Conservation (phyloP, 208 protist species). For the Trichomonas tenax region DNA sequence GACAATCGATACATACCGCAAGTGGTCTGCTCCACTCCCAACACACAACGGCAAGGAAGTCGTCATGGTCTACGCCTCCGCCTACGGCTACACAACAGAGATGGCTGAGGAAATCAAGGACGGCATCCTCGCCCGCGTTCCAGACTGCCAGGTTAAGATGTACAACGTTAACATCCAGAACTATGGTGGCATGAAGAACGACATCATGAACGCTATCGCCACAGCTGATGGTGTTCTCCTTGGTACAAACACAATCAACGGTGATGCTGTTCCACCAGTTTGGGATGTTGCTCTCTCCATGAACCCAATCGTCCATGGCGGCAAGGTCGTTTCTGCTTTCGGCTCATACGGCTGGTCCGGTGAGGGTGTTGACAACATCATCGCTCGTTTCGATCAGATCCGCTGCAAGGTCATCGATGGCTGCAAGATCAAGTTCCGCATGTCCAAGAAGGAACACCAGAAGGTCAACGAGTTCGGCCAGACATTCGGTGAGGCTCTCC, state of each 20-base stretch:
- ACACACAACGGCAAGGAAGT: not conserved
- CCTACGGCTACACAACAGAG: not conserved
- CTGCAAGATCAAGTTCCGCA: not conserved
- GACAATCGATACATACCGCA: not conserved
- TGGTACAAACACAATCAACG: conserved; percentile 9
- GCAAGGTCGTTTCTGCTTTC: not conserved
- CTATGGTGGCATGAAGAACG: not conserved
- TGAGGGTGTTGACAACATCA: conserved; percentile 17
- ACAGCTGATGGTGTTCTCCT: not conserved
- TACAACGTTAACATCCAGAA: not conserved
- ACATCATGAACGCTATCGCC: not conserved
- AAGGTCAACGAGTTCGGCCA: not conserved
- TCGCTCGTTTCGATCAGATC: not conserved
- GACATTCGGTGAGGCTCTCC: not conserved
- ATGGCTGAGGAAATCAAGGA: not conserved
- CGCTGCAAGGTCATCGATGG: not conserved
- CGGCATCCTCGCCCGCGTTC: not conserved
- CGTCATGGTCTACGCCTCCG: not conserved
- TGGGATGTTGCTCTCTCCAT: conserved; percentile 4
- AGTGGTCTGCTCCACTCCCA: not conserved
- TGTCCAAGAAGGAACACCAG: not conserved
- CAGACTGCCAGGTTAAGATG: not conserved
- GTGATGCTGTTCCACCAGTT: not conserved
- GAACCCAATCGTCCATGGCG: not conserved
- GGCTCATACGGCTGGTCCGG: conserved; percentile 1